Evolutionary conservation across 1,284 basidiomycete genomes (phyloP), one percentile per base, ranked within the genome.

Genomic region (Exobasidium cylindrosporum): DNA sequence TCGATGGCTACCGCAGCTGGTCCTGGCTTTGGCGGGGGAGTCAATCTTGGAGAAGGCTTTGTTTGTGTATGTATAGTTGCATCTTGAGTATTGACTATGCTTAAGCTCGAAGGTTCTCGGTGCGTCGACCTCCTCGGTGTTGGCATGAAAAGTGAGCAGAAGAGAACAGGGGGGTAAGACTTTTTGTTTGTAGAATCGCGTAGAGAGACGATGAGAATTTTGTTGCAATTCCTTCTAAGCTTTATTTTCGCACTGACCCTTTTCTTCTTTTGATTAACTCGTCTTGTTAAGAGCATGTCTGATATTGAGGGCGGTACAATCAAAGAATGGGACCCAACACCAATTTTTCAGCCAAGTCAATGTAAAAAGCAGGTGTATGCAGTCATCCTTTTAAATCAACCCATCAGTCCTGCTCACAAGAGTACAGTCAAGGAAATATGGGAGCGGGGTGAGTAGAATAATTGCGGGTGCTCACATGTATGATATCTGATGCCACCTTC

Each of bases 301-400:
- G 4, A 21, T 26, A 24, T n/a, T n/a, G n/a, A n/a, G n/a, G n/a
- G n/a, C n/a, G n/a, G n/a, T n/a, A n/a, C n/a, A n/a, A 24, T 21
- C 5, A 4, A 50, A 17, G 10, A 40, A 40, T 40, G 35, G 35
- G 10, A 40, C 17, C 35, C 35, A 17, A 40, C 7, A 10, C 35
- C 7, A 17, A 7, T 40, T 17, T 40, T 50, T 14, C 4, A 50
- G 5, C 21, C 47, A 2, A 50, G 14, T 3, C 17, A 23, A 5
- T 14, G 14, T 3, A 28, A 21, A 28, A 50, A 13, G 23, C 31
- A 28, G 17, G 35, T n/a, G 13, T 70, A 71, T 52, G 73, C 72
- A 1, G 61, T 72, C 44, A 64, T 76, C 35, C 45, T 76, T 50
- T 67, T 76, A 58, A 76, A 76, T 54, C 65, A 56, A 21, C 65